Evolutionary conservation across 495 filamentous ascomycete species (phyloP).

Genomic region (Beverwykella pulmonaria): DNA sequence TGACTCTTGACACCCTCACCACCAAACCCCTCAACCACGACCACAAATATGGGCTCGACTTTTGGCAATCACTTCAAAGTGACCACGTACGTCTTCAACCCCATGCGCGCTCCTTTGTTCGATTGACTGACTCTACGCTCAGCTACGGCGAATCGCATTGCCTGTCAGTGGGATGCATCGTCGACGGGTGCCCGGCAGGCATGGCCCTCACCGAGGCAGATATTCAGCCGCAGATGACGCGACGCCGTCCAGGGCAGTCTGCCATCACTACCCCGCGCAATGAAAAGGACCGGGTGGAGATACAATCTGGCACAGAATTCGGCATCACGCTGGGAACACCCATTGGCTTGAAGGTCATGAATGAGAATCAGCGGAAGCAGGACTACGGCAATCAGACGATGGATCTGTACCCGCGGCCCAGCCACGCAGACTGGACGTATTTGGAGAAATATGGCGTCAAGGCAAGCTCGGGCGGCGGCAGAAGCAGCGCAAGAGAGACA

Average conservation of each 20-base stretch:
- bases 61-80: conserved; percentile 73
- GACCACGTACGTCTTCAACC: conserved; percentile 41
- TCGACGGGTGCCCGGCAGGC: conserved; percentile 75
- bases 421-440: conserved; percentile 96
- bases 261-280: conserved; percentile 88
- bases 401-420: conserved; percentile 86
- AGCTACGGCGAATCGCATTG: conserved; percentile 49
- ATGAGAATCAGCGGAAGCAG: conserved; percentile 91
- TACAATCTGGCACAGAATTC: conserved; percentile 93
- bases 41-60: conserved; percentile 70
- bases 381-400: conserved; percentile 93
- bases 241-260: conserved; percentile 87
- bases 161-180: conserved; percentile 46
- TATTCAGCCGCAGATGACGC: conserved; percentile 93
- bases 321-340: conserved; percentile 91
- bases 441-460: conserved; percentile 96
- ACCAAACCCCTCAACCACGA: background rate
- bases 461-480: conserved; percentile 87
- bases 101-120: background rate
- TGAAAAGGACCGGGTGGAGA: conserved; percentile 88
- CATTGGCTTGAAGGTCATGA: conserved; percentile 83
- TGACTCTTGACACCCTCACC: conserved; percentile 1
- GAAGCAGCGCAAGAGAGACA: conserved; percentile 91
- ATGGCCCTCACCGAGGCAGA: conserved; percentile 85
- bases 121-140: conserved; percentile 7